Evolutionary conservation across 148 eudicot genomes (phyloP).

Genomic region (Camellia japonica): DNA sequence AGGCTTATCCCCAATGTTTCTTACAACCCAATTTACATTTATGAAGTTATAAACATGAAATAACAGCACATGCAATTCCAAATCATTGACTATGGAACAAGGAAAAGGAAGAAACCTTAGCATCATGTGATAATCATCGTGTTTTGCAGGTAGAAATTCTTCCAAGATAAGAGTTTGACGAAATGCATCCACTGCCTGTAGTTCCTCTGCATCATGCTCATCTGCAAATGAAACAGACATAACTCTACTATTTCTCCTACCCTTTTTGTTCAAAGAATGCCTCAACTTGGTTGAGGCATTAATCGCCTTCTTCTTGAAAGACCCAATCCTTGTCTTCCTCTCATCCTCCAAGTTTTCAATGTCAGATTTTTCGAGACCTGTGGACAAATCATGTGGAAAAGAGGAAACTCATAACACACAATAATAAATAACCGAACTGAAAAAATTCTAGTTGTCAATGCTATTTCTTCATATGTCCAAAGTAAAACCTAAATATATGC

Average conservation of each 20-base stretch:
- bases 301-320: slow-evolving; percentile 72
- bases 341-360: slow-evolving; percentile 56
- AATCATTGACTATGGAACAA: neutral
- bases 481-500: neutral
- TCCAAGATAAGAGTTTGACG: slow-evolving; percentile 78
- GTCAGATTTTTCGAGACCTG: slow-evolving; percentile 54
- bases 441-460: neutral
- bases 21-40: neutral
- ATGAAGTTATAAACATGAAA: neutral
- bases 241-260: slow-evolving; percentile 66
- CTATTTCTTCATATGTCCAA: neutral
- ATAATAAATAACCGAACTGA: neutral
- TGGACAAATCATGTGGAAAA: neutral
- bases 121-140: slow-evolving; percentile 81
- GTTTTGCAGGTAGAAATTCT: slow-evolving; percentile 72
- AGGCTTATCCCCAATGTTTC: neutral
- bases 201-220: slow-evolving; percentile 82
- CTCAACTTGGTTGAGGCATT: slow-evolving; percentile 62
- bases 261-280: slow-evolving; percentile 53
- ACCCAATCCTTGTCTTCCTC: slow-evolving; percentile 59
- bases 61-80: neutral
- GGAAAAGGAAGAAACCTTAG: slow-evolving; percentile 51
- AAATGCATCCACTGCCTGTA: slow-evolving; percentile 71
- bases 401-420: neutral
- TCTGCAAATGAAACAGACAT: slow-evolving; percentile 77